A percentile compares a stretch with the other conserved stretches of the same genome.
Evolutionary conservation across 2,329 filamentous ascomycete species (phyloP).

Genomic region (Zymoseptoria ardabiliae): DNA sequence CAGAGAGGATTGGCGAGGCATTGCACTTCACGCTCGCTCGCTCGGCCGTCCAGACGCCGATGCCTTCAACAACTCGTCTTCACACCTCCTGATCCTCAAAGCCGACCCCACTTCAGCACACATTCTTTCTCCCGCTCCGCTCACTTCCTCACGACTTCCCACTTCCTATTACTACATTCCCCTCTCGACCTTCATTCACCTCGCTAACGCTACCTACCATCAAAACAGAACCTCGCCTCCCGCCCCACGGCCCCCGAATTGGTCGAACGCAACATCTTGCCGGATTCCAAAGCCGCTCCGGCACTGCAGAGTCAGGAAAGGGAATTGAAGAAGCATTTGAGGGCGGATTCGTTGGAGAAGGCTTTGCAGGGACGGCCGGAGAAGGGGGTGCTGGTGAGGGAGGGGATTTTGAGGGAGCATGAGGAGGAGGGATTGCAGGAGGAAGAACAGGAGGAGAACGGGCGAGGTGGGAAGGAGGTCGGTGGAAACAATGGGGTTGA

Average conservation of each 20-base stretch:
- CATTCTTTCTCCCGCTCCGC: not conserved
- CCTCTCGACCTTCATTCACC: not conserved
- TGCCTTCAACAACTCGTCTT: too few species aligned
- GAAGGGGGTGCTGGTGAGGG: conserved; percentile 67
- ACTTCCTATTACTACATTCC: too few species aligned
- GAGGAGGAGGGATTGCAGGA: conserved; percentile 4
- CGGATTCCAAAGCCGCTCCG: conserved; percentile 68
- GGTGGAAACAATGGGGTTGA: not conserved
- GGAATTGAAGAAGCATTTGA: conserved; percentile 83
- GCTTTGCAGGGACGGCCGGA: conserved; percentile 72
- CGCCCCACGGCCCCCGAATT: conserved; percentile 66
- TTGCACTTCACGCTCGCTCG: too few species aligned
- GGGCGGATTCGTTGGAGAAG: conserved; percentile 76
- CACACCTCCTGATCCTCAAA: too few species aligned
- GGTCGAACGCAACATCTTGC: conserved; percentile 81
- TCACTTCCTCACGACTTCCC: not conserved
- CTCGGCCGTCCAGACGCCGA: too few species aligned
- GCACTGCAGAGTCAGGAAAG: conserved; percentile 71
- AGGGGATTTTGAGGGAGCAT: conserved; percentile 60
- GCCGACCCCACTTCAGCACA: not conserved
- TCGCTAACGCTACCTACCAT: not conserved
- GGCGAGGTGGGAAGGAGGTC: conserved; percentile 2
- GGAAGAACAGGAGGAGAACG: not conserved
- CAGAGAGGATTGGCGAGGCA: too few species aligned
- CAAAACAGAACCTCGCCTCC: conserved; percentile 45